Evolutionary conservation across 1,284 basidiomycete genomes (phyloP).

Genomic region (Malassezia japonica): DNA sequence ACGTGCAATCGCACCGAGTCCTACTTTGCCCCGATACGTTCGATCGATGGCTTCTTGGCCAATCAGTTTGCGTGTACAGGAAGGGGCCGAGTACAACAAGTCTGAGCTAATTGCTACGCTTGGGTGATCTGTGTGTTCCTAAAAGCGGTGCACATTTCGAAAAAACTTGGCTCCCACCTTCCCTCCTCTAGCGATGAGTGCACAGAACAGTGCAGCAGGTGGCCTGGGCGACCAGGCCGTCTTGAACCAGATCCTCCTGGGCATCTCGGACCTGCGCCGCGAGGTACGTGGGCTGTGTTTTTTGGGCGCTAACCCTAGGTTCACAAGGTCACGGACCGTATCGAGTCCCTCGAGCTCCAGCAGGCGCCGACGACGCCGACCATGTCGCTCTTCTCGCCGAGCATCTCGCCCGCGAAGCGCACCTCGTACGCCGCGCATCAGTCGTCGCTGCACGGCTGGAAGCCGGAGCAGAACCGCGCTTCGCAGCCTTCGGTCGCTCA

Average conservation of each 20-base stretch:
- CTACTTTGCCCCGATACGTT: too few relatives aligned
- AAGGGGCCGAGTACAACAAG: background rate
- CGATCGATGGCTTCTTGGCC: too few relatives aligned
- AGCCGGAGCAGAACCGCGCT: slow-evolving; percentile 3
- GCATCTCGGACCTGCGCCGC: slow-evolving; percentile 36
- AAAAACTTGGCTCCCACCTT: background rate
- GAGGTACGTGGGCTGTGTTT: slow-evolving; percentile 22
- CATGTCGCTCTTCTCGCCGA: slow-evolving; percentile 10
- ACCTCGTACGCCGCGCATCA: slow-evolving; percentile 17
- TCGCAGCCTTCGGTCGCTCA: slow-evolving; percentile 16
- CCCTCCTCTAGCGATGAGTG: background rate
- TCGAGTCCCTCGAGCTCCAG: slow-evolving; percentile 13
- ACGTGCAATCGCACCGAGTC: too few relatives aligned
- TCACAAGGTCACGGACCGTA: slow-evolving; percentile 11
- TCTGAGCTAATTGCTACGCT: background rate
- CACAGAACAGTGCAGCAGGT: background rate
- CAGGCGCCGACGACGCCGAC: slow-evolving; percentile 5
- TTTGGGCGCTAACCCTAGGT: slow-evolving; percentile 1
- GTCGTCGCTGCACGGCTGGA: slow-evolving; percentile 17
- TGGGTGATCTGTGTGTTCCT: background rate
- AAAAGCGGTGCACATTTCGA: too few relatives aligned
- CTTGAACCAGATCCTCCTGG: slow-evolving; percentile 33
- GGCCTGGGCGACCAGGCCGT: slow-evolving; percentile 12
- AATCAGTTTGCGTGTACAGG: background rate
- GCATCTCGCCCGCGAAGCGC: slow-evolving; percentile 27